These are phyloP conservation scores for Chenopodium album DNA, from an alignment of 148 eudicot species.

Conservation along the genomic window DNA sequence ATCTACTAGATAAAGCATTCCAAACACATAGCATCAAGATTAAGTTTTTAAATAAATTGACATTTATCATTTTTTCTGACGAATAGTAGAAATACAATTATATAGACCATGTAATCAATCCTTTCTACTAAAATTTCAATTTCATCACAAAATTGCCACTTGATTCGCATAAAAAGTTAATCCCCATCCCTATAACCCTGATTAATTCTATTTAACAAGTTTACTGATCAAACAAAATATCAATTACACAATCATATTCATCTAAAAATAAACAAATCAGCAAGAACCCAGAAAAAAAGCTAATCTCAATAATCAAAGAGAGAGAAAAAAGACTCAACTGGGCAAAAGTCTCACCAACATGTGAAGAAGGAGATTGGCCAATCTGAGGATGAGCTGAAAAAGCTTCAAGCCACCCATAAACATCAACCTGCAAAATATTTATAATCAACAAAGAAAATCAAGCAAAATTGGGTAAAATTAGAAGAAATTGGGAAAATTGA, in stretches of 20 bases:
- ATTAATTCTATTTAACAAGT: not conserved
- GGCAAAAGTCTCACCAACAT: slow-evolving; percentile 54
- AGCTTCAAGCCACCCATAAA: slow-evolving; percentile 92
- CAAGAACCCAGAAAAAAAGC: not conserved
- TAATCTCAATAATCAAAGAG: not conserved
- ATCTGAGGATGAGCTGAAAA: slow-evolving; percentile 86
- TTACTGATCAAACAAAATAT: not conserved
- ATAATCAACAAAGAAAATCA: not conserved
- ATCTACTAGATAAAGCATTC: too few species aligned
- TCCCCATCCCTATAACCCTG: too few species aligned
- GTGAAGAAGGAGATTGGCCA: slow-evolving; percentile 51
- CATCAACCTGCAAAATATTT: slow-evolving; percentile 58
- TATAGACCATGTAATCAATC: too few species aligned
- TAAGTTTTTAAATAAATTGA: too few species aligned
- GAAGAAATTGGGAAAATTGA: not conserved
- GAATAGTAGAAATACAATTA: too few species aligned
- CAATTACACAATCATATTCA: not conserved
- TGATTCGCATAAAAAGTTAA: too few species aligned
- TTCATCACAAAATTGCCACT: too few species aligned
- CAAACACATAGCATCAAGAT: too few species aligned
- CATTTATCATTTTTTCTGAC: too few species aligned
- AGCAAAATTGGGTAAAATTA: not conserved
- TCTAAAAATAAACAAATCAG: not conserved
- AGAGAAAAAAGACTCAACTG: slow-evolving; percentile 49
- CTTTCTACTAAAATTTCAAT: too few species aligned